Evolutionary conservation across 139 green algal species (phyloP), one percentile per base, ranked within the genome.

Genomic region (Desmodesmus armatus): DNA sequence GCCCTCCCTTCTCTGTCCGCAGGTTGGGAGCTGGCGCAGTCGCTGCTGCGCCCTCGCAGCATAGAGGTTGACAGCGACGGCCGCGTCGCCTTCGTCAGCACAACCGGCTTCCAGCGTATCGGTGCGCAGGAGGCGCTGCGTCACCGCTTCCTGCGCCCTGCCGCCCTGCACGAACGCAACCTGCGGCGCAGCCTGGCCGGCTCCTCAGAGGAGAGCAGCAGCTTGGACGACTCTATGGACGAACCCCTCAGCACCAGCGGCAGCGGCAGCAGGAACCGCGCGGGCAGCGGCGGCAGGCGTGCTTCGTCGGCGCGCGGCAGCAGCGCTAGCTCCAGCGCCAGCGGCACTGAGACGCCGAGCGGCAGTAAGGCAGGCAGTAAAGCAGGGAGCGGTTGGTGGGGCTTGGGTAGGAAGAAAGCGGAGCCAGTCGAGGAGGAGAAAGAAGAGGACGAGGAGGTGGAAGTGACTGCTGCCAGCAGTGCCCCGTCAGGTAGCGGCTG

Each of bases 21-120:
- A 75, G 62, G 62, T 17, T 97, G 93, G 94, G 84, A 92, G 35
- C 88, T 97, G 66, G 89, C 91, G 1, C 73, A 87, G 31, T 78
- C 78, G 19, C 86, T 97, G 82, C 89, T 97, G 66, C 86, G 89
- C 17, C 88, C 92, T 2, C 89, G 94, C 39, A 70, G 55, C 40
- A 77, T 94, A 13, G 66, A 87, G 75, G 71, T 90, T 35, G 37
- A 35, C 35, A 33, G 66, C 23, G 85, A 92, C 69, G 91, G 93
- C 25, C 70, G 82, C 23, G 93, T 96, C 41, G 79, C 41, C 0
- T 96, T 96, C 73, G 47, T 65, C 70, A 55, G 40, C 60, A 75
- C 74, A 40, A 78, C 66, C 60, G 69, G 21, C 19, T 63, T 47
- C 25, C 21, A 40, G 44, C 51, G 78, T 33, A 73, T 71, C 13